A percentile compares a stretch with the other conserved stretches of the same genome.
phyloP scores from a whole-genome alignment of 257 asterid genomes.

The Rhazya stricta region DNA sequence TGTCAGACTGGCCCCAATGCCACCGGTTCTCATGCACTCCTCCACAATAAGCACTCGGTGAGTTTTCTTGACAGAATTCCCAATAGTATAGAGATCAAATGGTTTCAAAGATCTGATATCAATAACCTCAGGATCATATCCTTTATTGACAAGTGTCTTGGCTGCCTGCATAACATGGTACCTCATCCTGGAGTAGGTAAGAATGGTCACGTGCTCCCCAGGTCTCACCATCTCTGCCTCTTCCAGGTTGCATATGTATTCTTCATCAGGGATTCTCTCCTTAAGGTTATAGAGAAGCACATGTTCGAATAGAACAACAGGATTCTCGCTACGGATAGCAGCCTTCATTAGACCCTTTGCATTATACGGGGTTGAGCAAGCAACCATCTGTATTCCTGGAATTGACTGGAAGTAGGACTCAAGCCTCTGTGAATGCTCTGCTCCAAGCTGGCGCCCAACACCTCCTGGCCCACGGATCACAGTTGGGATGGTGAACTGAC shows the following conservation, averaged over 20 bases:
- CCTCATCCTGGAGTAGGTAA: slow-evolving; percentile 54
- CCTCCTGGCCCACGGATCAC: slow-evolving; percentile 64
- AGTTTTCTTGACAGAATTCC: slow-evolving; percentile 54
- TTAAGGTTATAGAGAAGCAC: slow-evolving; percentile 54
- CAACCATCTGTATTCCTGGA: slow-evolving; percentile 54
- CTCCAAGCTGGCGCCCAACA: slow-evolving; percentile 59
- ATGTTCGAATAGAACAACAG: slow-evolving; percentile 50
- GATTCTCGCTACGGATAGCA: slow-evolving; percentile 55
- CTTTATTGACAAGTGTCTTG: slow-evolving; percentile 48
- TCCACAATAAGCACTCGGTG: slow-evolving; percentile 51
- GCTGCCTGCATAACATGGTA: slow-evolving; percentile 64
- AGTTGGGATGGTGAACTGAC: slow-evolving; percentile 51
- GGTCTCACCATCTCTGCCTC: slow-evolving; percentile 66
- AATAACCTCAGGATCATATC: slow-evolving; percentile 55
- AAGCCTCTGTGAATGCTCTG: slow-evolving; percentile 55
- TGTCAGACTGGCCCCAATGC: slow-evolving; percentile 53
- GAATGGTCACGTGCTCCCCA: slow-evolving; percentile 43
- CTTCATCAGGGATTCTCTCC: slow-evolving; percentile 55
- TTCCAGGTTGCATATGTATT: slow-evolving; percentile 43
- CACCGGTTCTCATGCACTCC: slow-evolving; percentile 59
- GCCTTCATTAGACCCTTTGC: slow-evolving; percentile 60
- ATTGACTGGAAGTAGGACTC: slow-evolving; percentile 56
- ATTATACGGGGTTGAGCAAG: slow-evolving; percentile 53
- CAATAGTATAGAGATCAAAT: slow-evolving; percentile 46
- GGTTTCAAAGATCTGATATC: slow-evolving; percentile 59